Evolutionary conservation across 73 alveolate genomes (phyloP), one percentile per base, ranked within the genome.

Genomic region (Paramecium primaurelia): DNA sequence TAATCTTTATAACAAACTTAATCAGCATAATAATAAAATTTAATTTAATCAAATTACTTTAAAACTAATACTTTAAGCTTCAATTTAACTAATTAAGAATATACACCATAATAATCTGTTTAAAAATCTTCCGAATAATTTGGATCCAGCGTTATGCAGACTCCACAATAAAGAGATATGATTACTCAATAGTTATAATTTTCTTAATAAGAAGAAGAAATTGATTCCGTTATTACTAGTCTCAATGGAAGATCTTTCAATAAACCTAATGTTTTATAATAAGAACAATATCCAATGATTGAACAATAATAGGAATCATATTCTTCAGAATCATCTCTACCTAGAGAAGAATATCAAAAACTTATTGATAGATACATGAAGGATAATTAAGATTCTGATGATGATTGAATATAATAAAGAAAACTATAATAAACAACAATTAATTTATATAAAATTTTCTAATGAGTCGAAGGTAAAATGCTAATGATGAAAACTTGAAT

Each of bases 81-180:
- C 30, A 80, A 80, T 80, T 80, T 80, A 80, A 80, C 91, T 20
- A 80, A 80, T 80, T 18, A 64, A n/a, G 91, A 80, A 45, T 49
- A 47, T 14, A 80, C 91, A 2, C 91, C 91, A 25, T 80, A 80
- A 80, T 25, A 42, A 32, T 80, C 91, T 3, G 73, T 44, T 47
- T 18, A 80, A 25, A 80, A 80, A 80, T 42, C 91, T 26, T 77
- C 77, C 30, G 47, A 80, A 80, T 47, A 80, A 80, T 80, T 80
- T 80, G 73, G 73, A 28, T 47, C 91, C 4, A 80, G 91, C 30
- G 58, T 80, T 40, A 20, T 80, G 45, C 45, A 80, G 28, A 80
- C 91, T 18, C 91, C 91, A 16, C 28, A 80, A 49, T 47, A 80
- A 44, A 32, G 60, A 75, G 88, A 38, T 11, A 36, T 38, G 60